These are phyloP conservation scores for Arabidopsis hybrid DNA, from an alignment of 441 rosid species.

Conservation along the genomic window DNA sequence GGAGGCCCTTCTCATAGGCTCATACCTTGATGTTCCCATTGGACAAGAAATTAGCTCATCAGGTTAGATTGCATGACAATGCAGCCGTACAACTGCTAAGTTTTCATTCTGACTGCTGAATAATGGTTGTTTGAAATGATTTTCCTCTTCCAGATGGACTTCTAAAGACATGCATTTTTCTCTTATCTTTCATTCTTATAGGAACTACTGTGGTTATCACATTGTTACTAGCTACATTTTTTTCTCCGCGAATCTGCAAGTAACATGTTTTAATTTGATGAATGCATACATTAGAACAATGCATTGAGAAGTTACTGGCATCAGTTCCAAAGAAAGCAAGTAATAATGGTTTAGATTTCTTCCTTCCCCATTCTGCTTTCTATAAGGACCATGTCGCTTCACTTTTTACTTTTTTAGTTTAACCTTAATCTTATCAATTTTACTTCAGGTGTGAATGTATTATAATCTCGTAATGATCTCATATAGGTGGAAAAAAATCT, in stretches of 20 bases:
- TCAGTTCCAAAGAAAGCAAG: conserved; percentile 4
- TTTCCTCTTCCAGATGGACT: conserved; percentile 88
- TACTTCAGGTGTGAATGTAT: conserved; percentile 27
- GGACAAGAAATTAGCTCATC: conserved; percentile 93
- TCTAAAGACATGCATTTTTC: conserved; percentile 43
- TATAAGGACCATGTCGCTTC: conserved; percentile 19
- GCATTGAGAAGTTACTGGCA: conserved; percentile 2
- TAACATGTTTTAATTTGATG: neutral
- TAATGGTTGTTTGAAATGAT: neutral
- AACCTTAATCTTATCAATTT: conserved; percentile 7
- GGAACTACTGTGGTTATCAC: neutral
- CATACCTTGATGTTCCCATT: conserved; percentile 89
- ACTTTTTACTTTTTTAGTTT: conserved; percentile 11
- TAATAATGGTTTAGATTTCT: neutral
- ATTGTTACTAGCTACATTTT: too few species aligned
- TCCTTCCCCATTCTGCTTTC: neutral
- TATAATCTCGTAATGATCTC: conserved; percentile 19
- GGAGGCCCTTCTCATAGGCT: conserved; percentile 75
- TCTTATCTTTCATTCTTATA: neutral
- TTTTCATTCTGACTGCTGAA: conserved; percentile 23
- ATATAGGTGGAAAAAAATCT: conserved; percentile 78
- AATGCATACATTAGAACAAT: conserved; percentile 18
- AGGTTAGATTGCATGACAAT: conserved; percentile 59
- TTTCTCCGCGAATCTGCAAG: neutral
- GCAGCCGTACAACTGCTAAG: neutral